These are phyloP conservation scores for Chamaenerion angustifolium DNA, from an alignment of 345 rosid genomes.

Conservation along the genomic window DNA sequence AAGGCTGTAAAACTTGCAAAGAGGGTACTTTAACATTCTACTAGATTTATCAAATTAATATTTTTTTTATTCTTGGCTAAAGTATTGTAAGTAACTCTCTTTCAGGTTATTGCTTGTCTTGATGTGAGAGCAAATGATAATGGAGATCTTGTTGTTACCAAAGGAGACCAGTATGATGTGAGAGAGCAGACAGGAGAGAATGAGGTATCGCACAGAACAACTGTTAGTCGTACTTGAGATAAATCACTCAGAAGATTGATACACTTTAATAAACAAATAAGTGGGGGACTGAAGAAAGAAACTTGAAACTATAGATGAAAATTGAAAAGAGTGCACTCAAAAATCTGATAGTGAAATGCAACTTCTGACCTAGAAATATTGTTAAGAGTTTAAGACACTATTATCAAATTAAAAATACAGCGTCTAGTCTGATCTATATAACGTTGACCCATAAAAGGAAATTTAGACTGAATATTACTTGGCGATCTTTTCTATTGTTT, in stretches of 20 bases:
- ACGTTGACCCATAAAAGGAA: too few relatives aligned
- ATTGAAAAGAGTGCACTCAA: too few relatives aligned
- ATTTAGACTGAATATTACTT: too few relatives aligned
- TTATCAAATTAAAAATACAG: too few relatives aligned
- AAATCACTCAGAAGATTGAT: background rate
- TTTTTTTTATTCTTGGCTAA: background rate
- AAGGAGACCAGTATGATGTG: conserved; percentile 95
- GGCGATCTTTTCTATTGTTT: too few relatives aligned
- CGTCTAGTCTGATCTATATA: too few relatives aligned
- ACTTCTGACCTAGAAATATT: too few relatives aligned
- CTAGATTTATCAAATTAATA: background rate
- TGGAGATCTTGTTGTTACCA: conserved; percentile 96
- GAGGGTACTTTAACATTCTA: conserved; percentile 44
- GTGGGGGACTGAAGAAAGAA: too few relatives aligned
- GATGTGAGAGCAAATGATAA: conserved; percentile 91
- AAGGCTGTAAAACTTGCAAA: conserved; percentile 85
- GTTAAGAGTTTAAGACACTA: too few relatives aligned
- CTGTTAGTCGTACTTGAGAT: background rate
- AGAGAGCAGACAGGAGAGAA: conserved; percentile 73
- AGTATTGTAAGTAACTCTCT: conserved; percentile 2
- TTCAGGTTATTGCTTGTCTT: conserved; percentile 93
- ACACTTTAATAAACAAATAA: too few relatives aligned
- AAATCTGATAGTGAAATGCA: too few relatives aligned
- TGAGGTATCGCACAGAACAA: conserved; percentile 35
- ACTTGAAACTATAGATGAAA: too few relatives aligned